A percentile compares a stretch with the other conserved stretches of the same genome.
Evolutionary conservation across 139 green algal species (phyloP).

Genomic region (Coccomyxa sp.): DNA sequence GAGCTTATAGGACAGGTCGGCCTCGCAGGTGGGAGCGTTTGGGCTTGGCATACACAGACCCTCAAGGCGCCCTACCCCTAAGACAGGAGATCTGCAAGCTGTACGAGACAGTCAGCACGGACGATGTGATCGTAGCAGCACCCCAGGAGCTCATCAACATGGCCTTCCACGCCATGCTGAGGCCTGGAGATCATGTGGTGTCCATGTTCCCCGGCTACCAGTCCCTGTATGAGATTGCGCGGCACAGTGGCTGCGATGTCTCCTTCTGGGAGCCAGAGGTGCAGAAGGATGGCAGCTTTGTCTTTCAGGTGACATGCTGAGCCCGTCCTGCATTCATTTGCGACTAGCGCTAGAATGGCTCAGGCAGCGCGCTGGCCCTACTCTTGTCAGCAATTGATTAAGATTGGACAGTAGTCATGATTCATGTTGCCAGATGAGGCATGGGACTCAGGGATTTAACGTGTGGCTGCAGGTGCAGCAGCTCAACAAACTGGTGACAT

Average conservation of each 20-base stretch:
- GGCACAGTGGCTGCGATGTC: constrained; percentile 43
- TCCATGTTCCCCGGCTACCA: constrained; percentile 66
- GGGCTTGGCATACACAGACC: background rate
- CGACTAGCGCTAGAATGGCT: no score
- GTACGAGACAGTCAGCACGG: background rate
- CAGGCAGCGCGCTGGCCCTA: no score
- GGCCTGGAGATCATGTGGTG: constrained; percentile 56
- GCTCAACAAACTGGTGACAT: background rate
- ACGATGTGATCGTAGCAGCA: constrained; percentile 38
- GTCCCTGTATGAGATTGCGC: constrained; percentile 61
- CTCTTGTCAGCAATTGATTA: no score
- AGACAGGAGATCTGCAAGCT: background rate
- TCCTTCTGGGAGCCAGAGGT: constrained; percentile 40
- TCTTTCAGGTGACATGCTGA: constrained; percentile 26
- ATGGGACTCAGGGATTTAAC: background rate
- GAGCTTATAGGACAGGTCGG: background rate
- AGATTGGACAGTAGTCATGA: background rate
- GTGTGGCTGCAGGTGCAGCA: background rate
- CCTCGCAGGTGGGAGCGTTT: background rate
- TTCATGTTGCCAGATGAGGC: background rate
- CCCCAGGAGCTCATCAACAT: constrained; percentile 58
- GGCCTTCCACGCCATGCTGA: constrained; percentile 40
- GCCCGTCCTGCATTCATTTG: background rate
- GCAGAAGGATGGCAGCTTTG: background rate
- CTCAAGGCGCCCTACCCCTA: background rate